Evolutionary conservation across 805 yeast species (phyloP), one percentile per base, ranked within the genome.

Genomic region (Alloascoidea africana): DNA sequence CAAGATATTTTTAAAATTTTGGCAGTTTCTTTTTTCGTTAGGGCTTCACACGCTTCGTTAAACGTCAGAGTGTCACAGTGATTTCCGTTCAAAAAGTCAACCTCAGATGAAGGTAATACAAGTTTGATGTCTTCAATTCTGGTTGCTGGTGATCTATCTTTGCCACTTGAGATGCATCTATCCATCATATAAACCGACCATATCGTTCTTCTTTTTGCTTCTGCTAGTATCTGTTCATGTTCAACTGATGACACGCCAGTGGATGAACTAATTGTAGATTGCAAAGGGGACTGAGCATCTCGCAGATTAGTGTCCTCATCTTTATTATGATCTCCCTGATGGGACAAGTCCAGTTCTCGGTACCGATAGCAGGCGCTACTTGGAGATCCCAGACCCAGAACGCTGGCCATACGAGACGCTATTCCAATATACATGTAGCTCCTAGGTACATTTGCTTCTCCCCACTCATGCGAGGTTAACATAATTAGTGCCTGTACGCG

Each of bases 121-220:
- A 58, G 47, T 4, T 47, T 41, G 14, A 60, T 56, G 38, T 58
- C 62, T 14, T 56, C 57, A 16, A 59, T 45, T 38, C 48, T 47
- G 3, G 60, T 50, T 18, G 60, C 56, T 14, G 59, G 49, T 5
- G 56, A 49, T 18, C 64, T 40, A 19, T 52, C 47, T 36, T 59
- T 42, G 2, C 63, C 63, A 41, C 61, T 54, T 5, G 61, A 53
- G 27, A 54, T 59, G 39, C 64, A 59, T 27, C 63, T 39, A 42
- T 61, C 66, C 64, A 62, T 59, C 63, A 61, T 59, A 38, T 55
- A 60, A 8, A 59, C 62, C 3, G 58, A 44, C 66, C 66, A 62
- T 3, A 61, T 45, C 3, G 66, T 59, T 34, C 66, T 42, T 23
- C 63, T 36, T 42, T 57, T 52, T 18, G 53, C 47, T 38, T 62